phyloP scores from a whole-genome alignment of 495 filamentous ascomycete genomes.

The Pyronema domesticum region DNA sequence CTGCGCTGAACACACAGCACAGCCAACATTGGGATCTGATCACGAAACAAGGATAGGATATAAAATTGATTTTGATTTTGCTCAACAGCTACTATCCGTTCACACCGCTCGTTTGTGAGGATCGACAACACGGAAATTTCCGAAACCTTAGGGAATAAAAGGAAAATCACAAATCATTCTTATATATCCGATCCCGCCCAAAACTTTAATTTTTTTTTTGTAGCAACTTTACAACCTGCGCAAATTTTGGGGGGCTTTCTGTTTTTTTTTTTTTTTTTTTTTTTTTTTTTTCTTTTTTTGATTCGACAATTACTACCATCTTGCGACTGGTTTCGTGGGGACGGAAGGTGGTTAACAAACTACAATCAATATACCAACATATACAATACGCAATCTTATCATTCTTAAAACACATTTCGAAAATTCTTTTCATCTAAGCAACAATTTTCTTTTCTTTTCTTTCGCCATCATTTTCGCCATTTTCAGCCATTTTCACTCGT shows the following conservation, averaged over 20 bases:
- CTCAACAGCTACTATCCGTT: neutral
- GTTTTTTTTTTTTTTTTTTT: neutral
- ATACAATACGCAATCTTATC: neutral
- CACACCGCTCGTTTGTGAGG: neutral
- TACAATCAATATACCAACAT: neutral
- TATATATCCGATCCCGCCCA: too few relatives aligned
- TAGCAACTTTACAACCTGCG: neutral
- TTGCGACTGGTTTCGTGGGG: neutral
- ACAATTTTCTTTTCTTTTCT: too few relatives aligned
- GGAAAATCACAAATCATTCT: too few relatives aligned
- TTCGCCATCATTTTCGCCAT: too few relatives aligned
- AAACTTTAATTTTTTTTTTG: too few relatives aligned
- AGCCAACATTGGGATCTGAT: too few relatives aligned
- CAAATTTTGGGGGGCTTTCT: neutral
- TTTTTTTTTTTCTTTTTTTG: neutral
- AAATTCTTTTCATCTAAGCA: neutral
- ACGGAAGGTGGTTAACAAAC: neutral
- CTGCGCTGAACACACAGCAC: too few relatives aligned
- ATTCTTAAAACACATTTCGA: neutral
- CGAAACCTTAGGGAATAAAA: neutral
- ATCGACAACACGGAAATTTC: constrained; percentile 1
- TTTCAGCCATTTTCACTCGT: neutral
- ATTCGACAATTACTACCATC: neutral
- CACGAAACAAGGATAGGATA: too few relatives aligned
- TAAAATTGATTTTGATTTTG: neutral